These are phyloP conservation scores for Glarea lozoyensis DNA, from an alignment of 495 filamentous ascomycete species.

Conservation along the genomic window DNA sequence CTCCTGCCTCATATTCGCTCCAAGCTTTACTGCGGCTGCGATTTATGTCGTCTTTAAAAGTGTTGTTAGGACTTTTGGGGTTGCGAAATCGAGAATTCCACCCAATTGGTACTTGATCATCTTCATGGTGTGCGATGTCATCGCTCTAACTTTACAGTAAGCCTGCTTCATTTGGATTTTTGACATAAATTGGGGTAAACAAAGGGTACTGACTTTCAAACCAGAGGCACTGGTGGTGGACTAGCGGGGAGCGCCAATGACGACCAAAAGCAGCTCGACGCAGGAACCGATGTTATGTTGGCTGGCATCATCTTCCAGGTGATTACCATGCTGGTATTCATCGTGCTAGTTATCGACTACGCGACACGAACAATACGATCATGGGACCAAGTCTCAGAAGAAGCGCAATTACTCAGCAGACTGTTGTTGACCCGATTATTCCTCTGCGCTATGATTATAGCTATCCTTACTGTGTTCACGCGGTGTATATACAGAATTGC, in stretches of 20 bases:
- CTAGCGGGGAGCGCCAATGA: slow-evolving; percentile 44
- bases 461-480: slow-evolving; percentile 52
- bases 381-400: slow-evolving; percentile 18
- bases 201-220: no score
- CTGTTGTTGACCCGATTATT: slow-evolving; percentile 42
- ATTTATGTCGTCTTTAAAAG: no score
- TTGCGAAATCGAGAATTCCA: no score
- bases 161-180: no score
- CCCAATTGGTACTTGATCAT: no score
- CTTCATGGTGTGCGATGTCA: slow-evolving; percentile 61
- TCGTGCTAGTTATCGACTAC: slow-evolving; percentile 39
- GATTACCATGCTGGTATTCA: slow-evolving; percentile 51
- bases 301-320: slow-evolving; percentile 66
- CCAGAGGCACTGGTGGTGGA: slow-evolving; percentile 53
- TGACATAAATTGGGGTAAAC: no score
- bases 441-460: slow-evolving; percentile 38
- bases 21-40: not conserved
- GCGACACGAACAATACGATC: slow-evolving; percentile 31
- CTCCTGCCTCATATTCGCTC: slow-evolving; percentile 25
- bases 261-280: slow-evolving; percentile 24
- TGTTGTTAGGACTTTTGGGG: no score
- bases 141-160: slow-evolving; percentile 56
- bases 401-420: slow-evolving; percentile 25
- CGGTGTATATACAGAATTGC: slow-evolving; percentile 54
- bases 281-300: slow-evolving; percentile 59